phyloP scores from a whole-genome alignment of 106 monocot species.

The Platanthera zijinensis region DNA sequence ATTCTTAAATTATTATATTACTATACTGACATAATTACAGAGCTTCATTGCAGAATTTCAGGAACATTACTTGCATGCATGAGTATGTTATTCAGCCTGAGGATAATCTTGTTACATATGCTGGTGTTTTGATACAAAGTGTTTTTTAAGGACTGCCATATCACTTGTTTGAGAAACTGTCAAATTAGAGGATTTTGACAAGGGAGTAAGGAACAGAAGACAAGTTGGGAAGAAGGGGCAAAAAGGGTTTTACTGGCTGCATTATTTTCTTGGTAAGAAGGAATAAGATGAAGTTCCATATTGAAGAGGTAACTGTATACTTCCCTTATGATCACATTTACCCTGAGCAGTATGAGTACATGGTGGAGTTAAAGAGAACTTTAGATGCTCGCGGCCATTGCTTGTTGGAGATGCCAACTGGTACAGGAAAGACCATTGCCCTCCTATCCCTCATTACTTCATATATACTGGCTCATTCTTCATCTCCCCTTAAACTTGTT shows the following conservation, averaged over 20 bases:
- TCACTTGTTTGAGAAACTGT: not conserved
- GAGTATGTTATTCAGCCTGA: not conserved
- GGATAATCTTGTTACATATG: not conserved
- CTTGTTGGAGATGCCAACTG: constrained; percentile 98
- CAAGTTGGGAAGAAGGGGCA: no score
- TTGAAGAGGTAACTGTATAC: constrained; percentile 85
- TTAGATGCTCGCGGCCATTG: constrained; percentile 92
- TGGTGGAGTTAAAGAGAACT: constrained; percentile 89
- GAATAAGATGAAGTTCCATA: constrained; percentile 66
- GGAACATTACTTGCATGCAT: not conserved
- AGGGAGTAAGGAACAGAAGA: not conserved
- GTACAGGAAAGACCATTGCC: constrained; percentile 92
- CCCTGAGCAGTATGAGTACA: constrained; percentile 97
- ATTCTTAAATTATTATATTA: not conserved
- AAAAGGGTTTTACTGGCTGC: not conserved
- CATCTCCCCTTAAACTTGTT: constrained; percentile 49
- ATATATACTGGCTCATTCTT: constrained; percentile 55
- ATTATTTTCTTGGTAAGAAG: not conserved
- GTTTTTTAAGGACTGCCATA: not conserved
- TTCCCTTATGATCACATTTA: constrained; percentile 93
- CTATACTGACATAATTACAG: not conserved
- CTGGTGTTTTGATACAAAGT: not conserved
- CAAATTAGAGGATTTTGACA: not conserved
- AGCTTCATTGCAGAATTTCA: not conserved
- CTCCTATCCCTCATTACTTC: constrained; percentile 89